These are phyloP conservation scores for Ballota nigra DNA, from an alignment of 257 asterid genomes.

Conservation along the genomic window DNA sequence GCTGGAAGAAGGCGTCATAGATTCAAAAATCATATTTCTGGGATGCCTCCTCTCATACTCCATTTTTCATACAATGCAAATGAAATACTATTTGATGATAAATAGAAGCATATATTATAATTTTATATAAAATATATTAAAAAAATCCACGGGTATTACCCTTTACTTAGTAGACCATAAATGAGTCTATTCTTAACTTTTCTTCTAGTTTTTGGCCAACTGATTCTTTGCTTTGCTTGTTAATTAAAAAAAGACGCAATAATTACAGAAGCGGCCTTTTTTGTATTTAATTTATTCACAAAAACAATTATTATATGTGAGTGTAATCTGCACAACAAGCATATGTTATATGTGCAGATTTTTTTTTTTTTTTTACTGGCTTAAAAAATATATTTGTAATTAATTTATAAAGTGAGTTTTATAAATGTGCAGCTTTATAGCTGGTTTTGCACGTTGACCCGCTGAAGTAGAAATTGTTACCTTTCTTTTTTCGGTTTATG, in stretches of 20 bases:
- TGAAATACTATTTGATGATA: not conserved
- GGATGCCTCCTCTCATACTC: not conserved
- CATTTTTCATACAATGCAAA: not conserved
- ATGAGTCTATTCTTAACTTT: slow-evolving; percentile 24
- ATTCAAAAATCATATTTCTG: slow-evolving; percentile 23
- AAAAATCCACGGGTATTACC: not conserved
- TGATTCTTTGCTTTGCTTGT: slow-evolving; percentile 28
- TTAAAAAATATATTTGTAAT: no score
- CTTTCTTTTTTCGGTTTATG: no score
- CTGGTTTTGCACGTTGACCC: not conserved
- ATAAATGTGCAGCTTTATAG: not conserved
- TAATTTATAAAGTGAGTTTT: no score
- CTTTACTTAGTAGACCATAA: not conserved
- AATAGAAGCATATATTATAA: not conserved
- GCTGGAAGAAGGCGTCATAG: slow-evolving; percentile 21
- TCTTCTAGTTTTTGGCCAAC: not conserved
- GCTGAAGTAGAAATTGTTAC: not conserved
- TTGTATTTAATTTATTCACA: not conserved
- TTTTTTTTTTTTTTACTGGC: no score
- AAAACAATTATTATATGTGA: not conserved
- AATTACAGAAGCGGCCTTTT: not conserved
- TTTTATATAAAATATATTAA: not conserved
- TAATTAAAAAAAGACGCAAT: not conserved
- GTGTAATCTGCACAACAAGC: not conserved
- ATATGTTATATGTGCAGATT: not conserved